A percentile compares a stretch with the other conserved stretches of the same genome.
Conservation (phyloP, 352 stramenopile genomes). For the Saprolegnia parasitica region DNA sequence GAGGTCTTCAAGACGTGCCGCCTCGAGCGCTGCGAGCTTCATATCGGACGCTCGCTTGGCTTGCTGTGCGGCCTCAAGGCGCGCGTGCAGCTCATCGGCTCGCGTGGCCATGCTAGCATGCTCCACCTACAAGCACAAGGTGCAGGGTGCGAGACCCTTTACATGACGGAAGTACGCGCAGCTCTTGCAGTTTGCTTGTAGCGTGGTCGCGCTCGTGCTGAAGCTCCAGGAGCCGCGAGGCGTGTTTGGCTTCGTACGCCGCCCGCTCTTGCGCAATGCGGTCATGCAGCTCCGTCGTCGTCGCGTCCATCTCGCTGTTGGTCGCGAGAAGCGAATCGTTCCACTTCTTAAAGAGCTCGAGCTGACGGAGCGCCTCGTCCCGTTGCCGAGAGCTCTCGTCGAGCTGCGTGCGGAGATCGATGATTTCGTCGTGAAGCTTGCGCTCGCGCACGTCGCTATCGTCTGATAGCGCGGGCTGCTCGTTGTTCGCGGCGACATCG, state of each 20-base stretch:
- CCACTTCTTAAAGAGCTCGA: conserved; percentile 23
- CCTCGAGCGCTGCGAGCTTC: conserved; percentile 10
- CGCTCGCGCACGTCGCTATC: background rate
- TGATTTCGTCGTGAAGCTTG: background rate
- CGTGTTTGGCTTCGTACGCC: conserved; percentile 1
- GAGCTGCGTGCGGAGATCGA: conserved; percentile 9
- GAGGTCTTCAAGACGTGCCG: conserved; percentile 6
- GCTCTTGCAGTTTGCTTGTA: background rate
- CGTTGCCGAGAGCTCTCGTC: conserved; percentile 4
- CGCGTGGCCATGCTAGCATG: conserved; percentile 45
- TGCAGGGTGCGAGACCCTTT: background rate
- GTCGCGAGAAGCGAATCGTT: conserved; percentile 23
- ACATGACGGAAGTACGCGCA: background rate
- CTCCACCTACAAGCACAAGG: conserved; percentile 31
- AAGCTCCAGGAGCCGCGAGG: background rate
- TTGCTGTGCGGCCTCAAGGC: conserved; percentile 31
- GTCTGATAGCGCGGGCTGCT: conserved; percentile 30
- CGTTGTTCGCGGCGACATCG: conserved; percentile 35
- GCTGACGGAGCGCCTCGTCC: background rate
- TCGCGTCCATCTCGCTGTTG: conserved; percentile 15
- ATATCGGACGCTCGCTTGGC: conserved; percentile 8
- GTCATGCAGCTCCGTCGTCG: background rate
- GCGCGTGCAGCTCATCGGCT: conserved; percentile 50
- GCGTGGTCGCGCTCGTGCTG: conserved; percentile 17
- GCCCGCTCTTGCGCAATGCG: background rate